Evolutionary conservation across 2,329 filamentous ascomycete genomes (phyloP), one percentile per base, ranked within the genome.

Genomic region (Tolypocladium tropicale): DNA sequence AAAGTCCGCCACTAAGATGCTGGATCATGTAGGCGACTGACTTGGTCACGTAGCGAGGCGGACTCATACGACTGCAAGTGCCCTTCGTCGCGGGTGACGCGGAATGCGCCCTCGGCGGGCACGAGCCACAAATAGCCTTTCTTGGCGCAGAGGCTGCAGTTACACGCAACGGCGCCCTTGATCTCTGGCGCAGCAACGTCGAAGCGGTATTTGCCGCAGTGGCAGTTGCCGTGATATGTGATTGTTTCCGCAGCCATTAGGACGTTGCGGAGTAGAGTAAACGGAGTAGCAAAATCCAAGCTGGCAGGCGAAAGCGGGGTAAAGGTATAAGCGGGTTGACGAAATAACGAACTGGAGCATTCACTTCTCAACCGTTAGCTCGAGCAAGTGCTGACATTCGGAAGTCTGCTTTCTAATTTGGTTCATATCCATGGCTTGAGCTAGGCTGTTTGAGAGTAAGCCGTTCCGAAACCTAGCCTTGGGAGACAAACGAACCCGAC

Each of bases 121-220:
- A 49, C 37, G n/a, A 64, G 39, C 66, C 67, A 69, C 3, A 67
- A 57, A 36, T 65, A 63, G 2, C 65, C 67, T 23, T 67, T 65
- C 55, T 66, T 69, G 1, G 9, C 21, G 48, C 67, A 70, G n/a
- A 65, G 60, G 3, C 52, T 57, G 53, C 67, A 69, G 25, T 56
- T 37, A 54, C 67, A 70, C 1, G 58, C 41, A 0, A 60, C 55
- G 0, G 59, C 59, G 0, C 53, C 36, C 3, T 37, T 54, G 25
- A 58, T 58, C 4, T 58, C 50, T 1, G 60, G 53, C 2, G 58
- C 7, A 3, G 53, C 18, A 3, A 68, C 9, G 30, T 64, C 59
- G 32, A 62, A 69, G 33, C 66, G 65, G 43, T 64, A 67, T 4
- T 53, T 50, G 4, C 66, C 67, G 56, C 67, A 69, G 56, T 69